Conservation (phyloP, 306 rosid species). For the Ochetophila trinervis region DNA sequence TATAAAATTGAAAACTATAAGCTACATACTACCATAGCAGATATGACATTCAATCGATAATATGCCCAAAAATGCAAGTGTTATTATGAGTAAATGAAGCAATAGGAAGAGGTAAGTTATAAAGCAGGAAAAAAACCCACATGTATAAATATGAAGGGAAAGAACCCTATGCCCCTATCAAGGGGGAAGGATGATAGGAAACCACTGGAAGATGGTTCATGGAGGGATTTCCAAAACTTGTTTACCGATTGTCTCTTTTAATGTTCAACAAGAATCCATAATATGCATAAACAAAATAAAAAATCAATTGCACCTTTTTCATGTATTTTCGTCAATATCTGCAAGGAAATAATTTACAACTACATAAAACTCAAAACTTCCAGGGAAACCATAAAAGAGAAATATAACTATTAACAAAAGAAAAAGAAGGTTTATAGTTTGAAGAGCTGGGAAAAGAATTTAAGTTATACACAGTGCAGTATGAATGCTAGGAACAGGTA, state of each 20-base stretch:
- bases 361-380: neutral
- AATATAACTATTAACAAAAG: neutral
- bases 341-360: neutral
- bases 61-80: neutral
- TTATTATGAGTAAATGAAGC: neutral
- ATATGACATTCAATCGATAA: neutral
- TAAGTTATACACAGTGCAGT: neutral
- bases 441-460: neutral
- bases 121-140: neutral
- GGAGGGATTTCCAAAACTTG: no score
- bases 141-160: neutral
- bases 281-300: neutral
- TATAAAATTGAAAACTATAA: constrained; percentile 22
- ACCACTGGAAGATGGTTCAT: no score
- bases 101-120: neutral
- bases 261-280: neutral
- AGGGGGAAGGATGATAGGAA: no score
- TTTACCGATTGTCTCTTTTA: no score
- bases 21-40: constrained; percentile 20
- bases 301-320: neutral
- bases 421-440: no score
- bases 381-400: neutral
- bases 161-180: neutral
- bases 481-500: neutral
- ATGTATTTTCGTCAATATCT: neutral